phyloP scores from a whole-genome alignment of 1,284 basidiomycete species.

The Meripilus lineatus region DNA sequence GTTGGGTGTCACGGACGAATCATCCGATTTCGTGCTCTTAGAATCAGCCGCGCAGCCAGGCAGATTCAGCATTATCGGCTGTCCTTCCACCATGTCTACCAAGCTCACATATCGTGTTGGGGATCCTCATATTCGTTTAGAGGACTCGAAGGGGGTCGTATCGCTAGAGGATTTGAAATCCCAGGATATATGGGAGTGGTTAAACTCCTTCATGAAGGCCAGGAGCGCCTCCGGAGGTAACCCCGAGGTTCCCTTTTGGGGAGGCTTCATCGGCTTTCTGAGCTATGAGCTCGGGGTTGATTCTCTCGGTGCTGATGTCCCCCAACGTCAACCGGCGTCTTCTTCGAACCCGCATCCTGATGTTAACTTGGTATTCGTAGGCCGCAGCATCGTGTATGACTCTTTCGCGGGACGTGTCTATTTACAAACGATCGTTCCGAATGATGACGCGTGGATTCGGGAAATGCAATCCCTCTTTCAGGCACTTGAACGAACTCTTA shows the following conservation, averaged over 20 bases:
- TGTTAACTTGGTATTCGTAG: conserved; percentile 68
- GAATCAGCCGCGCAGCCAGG: conserved; percentile 74
- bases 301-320: conserved; percentile 28
- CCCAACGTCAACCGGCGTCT: conserved; percentile 21
- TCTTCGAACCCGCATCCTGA: conserved; percentile 56
- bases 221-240: conserved; percentile 42
- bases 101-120: conserved; percentile 56
- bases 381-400: conserved; percentile 72
- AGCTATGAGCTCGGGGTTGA: conserved; percentile 74
- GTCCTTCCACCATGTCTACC: conserved; percentile 43
- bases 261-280: conserved; percentile 66
- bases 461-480: conserved; percentile 30
- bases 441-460: conserved; percentile 57
- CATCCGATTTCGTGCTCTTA: conserved; percentile 62
- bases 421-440: conserved; percentile 57
- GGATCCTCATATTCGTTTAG: conserved; percentile 42
- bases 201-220: conserved; percentile 58
- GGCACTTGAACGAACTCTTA: conserved; percentile 5
- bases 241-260: conserved; percentile 68
- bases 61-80: conserved; percentile 67
- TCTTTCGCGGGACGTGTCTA: conserved; percentile 40
- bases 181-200: conserved; percentile 66
- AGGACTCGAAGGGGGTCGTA: conserved; percentile 12
- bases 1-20: conserved; percentile 52
- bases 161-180: conserved; percentile 29